Conservation (phyloP, 2,329 filamentous ascomycete genomes). For the Neofusicoccum cordaticola region DNA sequence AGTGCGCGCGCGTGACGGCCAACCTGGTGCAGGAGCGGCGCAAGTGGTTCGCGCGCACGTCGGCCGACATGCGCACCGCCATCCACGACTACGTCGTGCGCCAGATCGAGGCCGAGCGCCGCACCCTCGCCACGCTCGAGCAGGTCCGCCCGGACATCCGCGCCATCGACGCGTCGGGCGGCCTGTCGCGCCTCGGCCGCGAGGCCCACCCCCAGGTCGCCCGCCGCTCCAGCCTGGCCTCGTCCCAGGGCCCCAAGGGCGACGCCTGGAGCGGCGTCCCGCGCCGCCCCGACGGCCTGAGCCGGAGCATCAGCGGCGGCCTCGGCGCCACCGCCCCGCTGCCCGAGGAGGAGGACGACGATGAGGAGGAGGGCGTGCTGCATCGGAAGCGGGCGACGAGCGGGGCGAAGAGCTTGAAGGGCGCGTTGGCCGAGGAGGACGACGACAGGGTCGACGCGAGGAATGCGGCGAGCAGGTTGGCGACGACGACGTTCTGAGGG, state of each 20-base stretch:
- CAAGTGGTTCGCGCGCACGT: constrained; percentile 84
- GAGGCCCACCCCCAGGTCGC: constrained; percentile 72
- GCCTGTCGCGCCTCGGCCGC: constrained; percentile 82
- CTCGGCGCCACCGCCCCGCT: constrained; percentile 56
- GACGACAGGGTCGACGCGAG: constrained; percentile 92
- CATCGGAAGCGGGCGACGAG: constrained; percentile 49
- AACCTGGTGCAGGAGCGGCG: constrained; percentile 87
- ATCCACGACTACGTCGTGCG: constrained; percentile 91
- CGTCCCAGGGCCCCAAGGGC: constrained; percentile 93
- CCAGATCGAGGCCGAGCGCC: constrained; percentile 91
- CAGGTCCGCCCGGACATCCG: constrained; percentile 89
- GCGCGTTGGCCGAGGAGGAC: constrained; percentile 71
- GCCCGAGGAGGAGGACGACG: constrained; percentile 56
- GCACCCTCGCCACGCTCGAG: constrained; percentile 89
- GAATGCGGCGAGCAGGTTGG: constrained; percentile 91
- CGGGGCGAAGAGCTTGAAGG: constrained; percentile 35
- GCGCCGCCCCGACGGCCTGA: constrained; percentile 70
- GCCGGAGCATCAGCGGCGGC: constrained; percentile 67
- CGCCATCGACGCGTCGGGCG: constrained; percentile 85
- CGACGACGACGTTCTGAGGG: constrained; percentile 82
- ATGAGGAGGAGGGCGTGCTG: constrained; percentile 40
- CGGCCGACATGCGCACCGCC: constrained; percentile 76
- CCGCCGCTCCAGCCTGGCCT: constrained; percentile 73
- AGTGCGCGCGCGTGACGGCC: constrained; percentile 83
- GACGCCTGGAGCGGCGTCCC: constrained; percentile 97